Evolutionary conservation across 2,329 filamentous ascomycete genomes (phyloP).

Genomic region (Monosporascus ibericus): DNA sequence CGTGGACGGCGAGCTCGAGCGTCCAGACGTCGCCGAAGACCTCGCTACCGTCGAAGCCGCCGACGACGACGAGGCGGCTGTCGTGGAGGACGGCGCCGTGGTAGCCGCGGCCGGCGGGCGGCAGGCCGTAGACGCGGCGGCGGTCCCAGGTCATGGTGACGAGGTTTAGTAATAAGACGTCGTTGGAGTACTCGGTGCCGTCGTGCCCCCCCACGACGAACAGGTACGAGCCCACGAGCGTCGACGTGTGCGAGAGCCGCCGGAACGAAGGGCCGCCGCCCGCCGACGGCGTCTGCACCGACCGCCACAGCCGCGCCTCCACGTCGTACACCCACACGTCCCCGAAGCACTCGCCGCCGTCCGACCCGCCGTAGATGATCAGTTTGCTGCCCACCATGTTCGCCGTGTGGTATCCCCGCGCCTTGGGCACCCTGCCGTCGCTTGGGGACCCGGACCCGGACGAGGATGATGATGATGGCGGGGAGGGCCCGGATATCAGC

Average conservation of each 20-base stretch:
- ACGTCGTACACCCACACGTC: constrained; percentile 71
- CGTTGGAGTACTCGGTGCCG: constrained; percentile 63
- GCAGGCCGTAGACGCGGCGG: constrained; percentile 56
- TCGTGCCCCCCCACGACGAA: constrained; percentile 67
- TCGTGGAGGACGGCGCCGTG: constrained; percentile 62
- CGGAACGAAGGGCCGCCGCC: constrained; percentile 61
- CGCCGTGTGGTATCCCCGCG: constrained; percentile 64
- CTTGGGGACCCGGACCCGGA: constrained; percentile 3
- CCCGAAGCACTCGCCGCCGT: constrained; percentile 66
- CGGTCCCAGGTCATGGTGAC: constrained; percentile 71
- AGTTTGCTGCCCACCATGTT: constrained; percentile 69
- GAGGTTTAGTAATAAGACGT: constrained; percentile 62
- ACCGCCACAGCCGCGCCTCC: constrained; percentile 53
- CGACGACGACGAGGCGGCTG: constrained; percentile 56
- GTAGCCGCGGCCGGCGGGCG: constrained; percentile 59
- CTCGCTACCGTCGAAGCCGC: constrained; percentile 61
- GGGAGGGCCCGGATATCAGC: constrained; percentile 44
- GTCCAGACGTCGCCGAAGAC: constrained; percentile 64
- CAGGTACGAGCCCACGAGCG: constrained; percentile 63
- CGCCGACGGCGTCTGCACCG: constrained; percentile 53
- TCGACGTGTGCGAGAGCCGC: constrained; percentile 62
- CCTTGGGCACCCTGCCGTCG: constrained; percentile 44
- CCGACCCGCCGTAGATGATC: constrained; percentile 64
- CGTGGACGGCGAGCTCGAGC: constrained; percentile 62
- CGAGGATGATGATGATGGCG: constrained; percentile 11